These are phyloP conservation scores for Uronychia setigera DNA, from an alignment of 73 alveolate species.

Conservation along the genomic window DNA sequence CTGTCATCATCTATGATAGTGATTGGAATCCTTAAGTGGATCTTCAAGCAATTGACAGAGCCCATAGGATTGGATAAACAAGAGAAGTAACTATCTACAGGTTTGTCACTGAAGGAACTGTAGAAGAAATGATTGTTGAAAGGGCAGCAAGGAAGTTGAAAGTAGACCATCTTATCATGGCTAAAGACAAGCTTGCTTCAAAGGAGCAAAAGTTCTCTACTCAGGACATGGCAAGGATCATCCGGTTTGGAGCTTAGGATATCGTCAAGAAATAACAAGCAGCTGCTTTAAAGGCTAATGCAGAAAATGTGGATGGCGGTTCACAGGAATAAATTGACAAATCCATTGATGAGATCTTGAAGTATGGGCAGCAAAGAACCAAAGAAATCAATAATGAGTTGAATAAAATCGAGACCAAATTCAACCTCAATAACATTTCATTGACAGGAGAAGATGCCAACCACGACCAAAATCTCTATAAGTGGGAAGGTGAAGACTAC, in stretches of 20 bases:
- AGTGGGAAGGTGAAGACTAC: constrained; percentile 70
- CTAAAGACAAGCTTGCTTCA: constrained; percentile 75
- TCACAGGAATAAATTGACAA: constrained; percentile 45
- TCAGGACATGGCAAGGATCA: constrained; percentile 85
- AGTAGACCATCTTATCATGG: constrained; percentile 93
- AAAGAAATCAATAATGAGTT: constrained; percentile 81
- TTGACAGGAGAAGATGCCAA: constrained; percentile 62
- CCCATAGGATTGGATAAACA: constrained; percentile 97
- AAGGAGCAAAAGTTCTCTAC: constrained; percentile 66
- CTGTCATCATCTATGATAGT: constrained; percentile 94
- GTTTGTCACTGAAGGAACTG: constrained; percentile 95
- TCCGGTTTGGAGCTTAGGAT: constrained; percentile 73
- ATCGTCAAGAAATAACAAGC: constrained; percentile 41
- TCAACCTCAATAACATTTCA: constrained; percentile 83
- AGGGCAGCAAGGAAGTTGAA: constrained; percentile 94
- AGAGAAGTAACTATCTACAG: constrained; percentile 92
- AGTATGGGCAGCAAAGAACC: constrained; percentile 84
- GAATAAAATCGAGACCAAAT: constrained; percentile 84
- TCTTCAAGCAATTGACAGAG: constrained; percentile 93
- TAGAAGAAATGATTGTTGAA: constrained; percentile 92
- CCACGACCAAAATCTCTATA: constrained; percentile 43
- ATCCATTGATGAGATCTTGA: constrained; percentile 90
- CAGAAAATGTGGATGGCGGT: constrained; percentile 20
- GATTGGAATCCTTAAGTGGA: constrained; percentile 99
- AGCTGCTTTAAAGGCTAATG: too few species aligned